Conservation (phyloP, 306 rosid species). For the Rosa multiflora region DNA sequence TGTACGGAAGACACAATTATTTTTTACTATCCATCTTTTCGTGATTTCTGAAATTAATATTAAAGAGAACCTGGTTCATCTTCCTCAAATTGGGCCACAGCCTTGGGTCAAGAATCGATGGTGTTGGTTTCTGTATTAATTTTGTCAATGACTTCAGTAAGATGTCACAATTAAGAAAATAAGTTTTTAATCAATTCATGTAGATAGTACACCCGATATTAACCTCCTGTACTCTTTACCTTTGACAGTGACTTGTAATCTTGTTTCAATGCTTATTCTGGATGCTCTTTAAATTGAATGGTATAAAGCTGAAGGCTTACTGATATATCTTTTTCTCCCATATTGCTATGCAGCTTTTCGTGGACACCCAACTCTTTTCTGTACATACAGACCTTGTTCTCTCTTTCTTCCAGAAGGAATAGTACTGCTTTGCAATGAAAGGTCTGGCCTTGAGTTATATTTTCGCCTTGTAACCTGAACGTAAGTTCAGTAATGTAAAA, state of each 20-base stretch:
- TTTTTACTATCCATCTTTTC: not conserved
- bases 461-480: conserved; percentile 38
- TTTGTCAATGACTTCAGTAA: not conserved
- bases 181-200: not conserved
- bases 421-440: conserved; percentile 22
- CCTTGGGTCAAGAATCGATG: not conserved
- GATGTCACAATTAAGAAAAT: not conserved
- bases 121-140: not conserved
- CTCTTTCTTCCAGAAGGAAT: conserved; percentile 93
- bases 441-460: conserved; percentile 18
- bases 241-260: not conserved
- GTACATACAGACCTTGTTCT: conserved; percentile 96
- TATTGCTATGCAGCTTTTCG: conserved; percentile 61
- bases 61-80: not conserved
- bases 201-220: not conserved
- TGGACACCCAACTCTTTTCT: conserved; percentile 92
- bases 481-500: conserved; percentile 54
- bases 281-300: conserved; percentile 3
- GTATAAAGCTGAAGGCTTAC: conserved; percentile 7
- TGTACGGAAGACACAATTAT: not conserved
- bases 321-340: conserved; percentile 22
- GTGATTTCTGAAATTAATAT: not conserved
- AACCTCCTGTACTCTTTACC: not conserved
- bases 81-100: conserved; percentile 1
- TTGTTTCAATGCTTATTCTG: not conserved